Conservation (phyloP, 495 filamentous ascomycete species). For the Patellaria atrata region DNA sequence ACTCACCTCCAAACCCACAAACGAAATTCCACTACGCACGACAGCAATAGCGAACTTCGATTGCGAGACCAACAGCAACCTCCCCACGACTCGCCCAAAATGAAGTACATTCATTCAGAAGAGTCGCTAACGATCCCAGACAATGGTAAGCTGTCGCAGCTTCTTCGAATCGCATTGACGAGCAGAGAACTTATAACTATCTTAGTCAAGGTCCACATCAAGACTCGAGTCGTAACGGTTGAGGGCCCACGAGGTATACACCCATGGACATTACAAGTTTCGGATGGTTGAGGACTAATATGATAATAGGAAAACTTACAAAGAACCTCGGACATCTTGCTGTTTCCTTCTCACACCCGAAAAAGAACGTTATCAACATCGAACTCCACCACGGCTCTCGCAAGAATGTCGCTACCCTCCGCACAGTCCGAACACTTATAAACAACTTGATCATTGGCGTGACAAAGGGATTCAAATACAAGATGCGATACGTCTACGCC, state of each 20-base stretch:
- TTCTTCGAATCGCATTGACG: constrained; percentile 4
- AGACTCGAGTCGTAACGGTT: constrained; percentile 86
- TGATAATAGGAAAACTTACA: constrained; percentile 58
- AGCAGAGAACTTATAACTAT: constrained; percentile 22
- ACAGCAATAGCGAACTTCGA: too few relatives aligned
- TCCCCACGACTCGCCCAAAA: constrained; percentile 13
- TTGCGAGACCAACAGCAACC: constrained; percentile 9
- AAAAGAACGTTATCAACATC: constrained; percentile 74
- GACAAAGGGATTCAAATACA: constrained; percentile 98
- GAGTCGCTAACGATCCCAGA: constrained; percentile 89
- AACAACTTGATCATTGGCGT: constrained; percentile 97
- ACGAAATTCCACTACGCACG: too few relatives aligned
- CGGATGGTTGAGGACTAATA: constrained; percentile 1
- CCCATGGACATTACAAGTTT: neutral
- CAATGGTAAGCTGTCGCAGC: constrained; percentile 59
- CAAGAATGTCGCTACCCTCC: constrained; percentile 94
- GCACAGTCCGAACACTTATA: constrained; percentile 92
- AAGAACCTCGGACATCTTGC: constrained; percentile 94
- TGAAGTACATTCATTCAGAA: constrained; percentile 80
- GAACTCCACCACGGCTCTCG: constrained; percentile 94
- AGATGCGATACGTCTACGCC: constrained; percentile 99
- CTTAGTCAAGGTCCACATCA: constrained; percentile 89
- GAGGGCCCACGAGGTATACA: constrained; percentile 72
- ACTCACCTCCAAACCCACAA: too few relatives aligned
- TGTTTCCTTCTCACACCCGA: constrained; percentile 70